A percentile compares a stretch with the other conserved stretches of the same genome.
Conservation (phyloP, 192 early-diverging fungal species). For the Nowakowskiella sp. region DNA sequence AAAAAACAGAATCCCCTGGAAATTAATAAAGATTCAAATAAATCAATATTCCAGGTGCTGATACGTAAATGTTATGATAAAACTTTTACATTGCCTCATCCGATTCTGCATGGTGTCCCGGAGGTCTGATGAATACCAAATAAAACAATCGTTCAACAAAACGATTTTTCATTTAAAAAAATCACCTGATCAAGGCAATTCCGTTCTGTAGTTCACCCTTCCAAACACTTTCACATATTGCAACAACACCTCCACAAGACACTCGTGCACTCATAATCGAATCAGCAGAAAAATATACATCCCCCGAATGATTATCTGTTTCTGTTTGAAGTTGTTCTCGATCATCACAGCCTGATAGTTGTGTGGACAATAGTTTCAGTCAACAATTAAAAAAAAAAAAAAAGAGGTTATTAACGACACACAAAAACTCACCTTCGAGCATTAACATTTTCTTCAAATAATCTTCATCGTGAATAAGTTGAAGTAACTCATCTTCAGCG, state of each 20-base stretch:
- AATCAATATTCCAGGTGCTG: background rate
- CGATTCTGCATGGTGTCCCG: conserved; percentile 85
- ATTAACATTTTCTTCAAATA: conserved; percentile 35
- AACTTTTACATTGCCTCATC: conserved; percentile 31
- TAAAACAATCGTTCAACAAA: background rate
- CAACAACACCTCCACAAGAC: conserved; percentile 68
- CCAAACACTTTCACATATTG: conserved; percentile 63
- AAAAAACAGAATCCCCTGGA: conserved; percentile 82
- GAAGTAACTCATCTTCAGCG: background rate
- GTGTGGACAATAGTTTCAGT: background rate
- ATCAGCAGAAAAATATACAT: conserved; percentile 62
- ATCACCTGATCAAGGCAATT: conserved; percentile 65
- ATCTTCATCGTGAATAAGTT: conserved; percentile 41
- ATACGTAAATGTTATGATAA: background rate
- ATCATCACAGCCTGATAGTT: conserved; percentile 9
- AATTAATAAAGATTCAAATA: background rate
- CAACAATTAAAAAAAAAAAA: too few species aligned
- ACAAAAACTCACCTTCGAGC: conserved; percentile 31
- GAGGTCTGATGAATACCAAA: conserved; percentile 52
- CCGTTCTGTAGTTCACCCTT: conserved; percentile 59
- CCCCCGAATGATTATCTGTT: conserved; percentile 42
- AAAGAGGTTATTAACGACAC: too few species aligned
- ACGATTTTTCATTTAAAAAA: background rate
- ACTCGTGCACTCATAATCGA: conserved; percentile 57
- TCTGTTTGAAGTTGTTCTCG: conserved; percentile 24